A percentile compares a stretch with the other conserved stretches of the same genome.
Conservation (phyloP, 2,329 filamentous ascomycete species). For the Trichocomaceae sp. region DNA sequence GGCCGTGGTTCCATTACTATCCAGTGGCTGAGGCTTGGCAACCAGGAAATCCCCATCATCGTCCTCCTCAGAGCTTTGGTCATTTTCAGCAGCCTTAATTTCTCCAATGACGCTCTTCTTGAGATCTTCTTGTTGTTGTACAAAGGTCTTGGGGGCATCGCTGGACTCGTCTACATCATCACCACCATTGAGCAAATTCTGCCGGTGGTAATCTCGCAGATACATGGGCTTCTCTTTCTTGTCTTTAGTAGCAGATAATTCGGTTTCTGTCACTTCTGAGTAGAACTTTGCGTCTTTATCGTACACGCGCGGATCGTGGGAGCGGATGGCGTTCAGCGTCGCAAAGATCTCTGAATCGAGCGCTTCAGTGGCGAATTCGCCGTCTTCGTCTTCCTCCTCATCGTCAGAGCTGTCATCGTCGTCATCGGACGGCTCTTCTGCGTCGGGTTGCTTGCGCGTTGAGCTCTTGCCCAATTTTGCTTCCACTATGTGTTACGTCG, state of each 20-base stretch:
- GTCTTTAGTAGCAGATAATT: slow-evolving; percentile 24
- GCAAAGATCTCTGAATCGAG: slow-evolving; percentile 82
- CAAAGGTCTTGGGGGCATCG: slow-evolving; percentile 62
- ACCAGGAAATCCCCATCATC: slow-evolving; percentile 71
- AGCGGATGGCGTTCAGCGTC: slow-evolving; percentile 78
- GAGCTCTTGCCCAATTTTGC: slow-evolving; percentile 26
- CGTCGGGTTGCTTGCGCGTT: slow-evolving; percentile 2
- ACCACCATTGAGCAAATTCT: slow-evolving; percentile 72
- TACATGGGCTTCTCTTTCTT: slow-evolving; percentile 79
- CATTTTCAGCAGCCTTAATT: slow-evolving; percentile 60
- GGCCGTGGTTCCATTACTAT: slow-evolving; percentile 11
- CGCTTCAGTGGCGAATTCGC: slow-evolving; percentile 74
- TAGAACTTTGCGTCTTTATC: slow-evolving; percentile 76
- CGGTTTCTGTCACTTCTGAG: slow-evolving; percentile 53
- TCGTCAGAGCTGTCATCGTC: slow-evolving; percentile 60
- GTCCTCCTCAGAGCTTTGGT: slow-evolving; percentile 47
- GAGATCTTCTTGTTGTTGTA: slow-evolving; percentile 78
- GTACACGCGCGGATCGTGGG: slow-evolving; percentile 87
- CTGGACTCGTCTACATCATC: slow-evolving; percentile 51
- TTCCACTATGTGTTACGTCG: slow-evolving; percentile 5
- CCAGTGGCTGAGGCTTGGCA: slow-evolving; percentile 52
- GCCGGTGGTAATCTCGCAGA: slow-evolving; percentile 82
- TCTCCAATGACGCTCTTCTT: slow-evolving; percentile 72
- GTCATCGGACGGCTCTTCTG: slow-evolving; percentile 47
- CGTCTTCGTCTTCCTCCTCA: slow-evolving; percentile 85